Conservation (phyloP, 2,329 filamentous ascomycete species). For the Fusarium redolens region DNA sequence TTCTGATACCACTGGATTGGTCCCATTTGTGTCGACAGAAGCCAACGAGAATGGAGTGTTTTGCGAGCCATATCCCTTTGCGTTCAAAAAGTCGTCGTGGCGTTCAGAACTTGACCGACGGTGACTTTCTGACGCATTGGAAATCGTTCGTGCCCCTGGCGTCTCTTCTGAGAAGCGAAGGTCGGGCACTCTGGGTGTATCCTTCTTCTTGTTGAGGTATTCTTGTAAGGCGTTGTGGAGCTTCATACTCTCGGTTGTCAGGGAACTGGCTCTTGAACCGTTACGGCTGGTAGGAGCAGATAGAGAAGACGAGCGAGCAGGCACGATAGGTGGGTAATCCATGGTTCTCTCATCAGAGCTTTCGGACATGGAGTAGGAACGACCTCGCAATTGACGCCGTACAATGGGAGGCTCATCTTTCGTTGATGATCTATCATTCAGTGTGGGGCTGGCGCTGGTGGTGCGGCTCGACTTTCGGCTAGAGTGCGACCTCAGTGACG, state of each 20-base stretch:
- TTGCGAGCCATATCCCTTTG: conserved; percentile 64
- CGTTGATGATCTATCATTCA: conserved; percentile 55
- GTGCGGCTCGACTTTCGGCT: conserved; percentile 67
- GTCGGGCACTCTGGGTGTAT: conserved; percentile 18
- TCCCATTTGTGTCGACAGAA: conserved; percentile 71
- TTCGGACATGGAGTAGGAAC: conserved; percentile 61
- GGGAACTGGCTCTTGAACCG: conserved; percentile 63
- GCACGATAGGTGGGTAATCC: conserved; percentile 69
- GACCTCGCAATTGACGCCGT: conserved; percentile 55
- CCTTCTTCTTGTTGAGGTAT: conserved; percentile 39
- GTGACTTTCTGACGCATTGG: conserved; percentile 47
- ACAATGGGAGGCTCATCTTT: conserved; percentile 58
- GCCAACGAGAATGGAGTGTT: conserved; percentile 72
- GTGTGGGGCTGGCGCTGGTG: conserved; percentile 63
- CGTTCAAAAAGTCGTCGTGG: conserved; percentile 65
- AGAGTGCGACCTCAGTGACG: conserved; percentile 70
- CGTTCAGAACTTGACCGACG: conserved; percentile 58
- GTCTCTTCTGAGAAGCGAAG: conserved; percentile 29
- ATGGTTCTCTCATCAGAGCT: conserved; percentile 66
- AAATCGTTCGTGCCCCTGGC: conserved; percentile 5
- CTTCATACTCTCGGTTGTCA: conserved; percentile 69
- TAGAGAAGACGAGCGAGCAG: conserved; percentile 68
- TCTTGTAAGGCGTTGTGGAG: conserved; percentile 60
- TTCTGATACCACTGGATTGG: conserved; percentile 72
- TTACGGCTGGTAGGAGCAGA: conserved; percentile 72